Conservation (phyloP, 2,329 filamentous ascomycete species). For the Colletotrichum sansevieriae region DNA sequence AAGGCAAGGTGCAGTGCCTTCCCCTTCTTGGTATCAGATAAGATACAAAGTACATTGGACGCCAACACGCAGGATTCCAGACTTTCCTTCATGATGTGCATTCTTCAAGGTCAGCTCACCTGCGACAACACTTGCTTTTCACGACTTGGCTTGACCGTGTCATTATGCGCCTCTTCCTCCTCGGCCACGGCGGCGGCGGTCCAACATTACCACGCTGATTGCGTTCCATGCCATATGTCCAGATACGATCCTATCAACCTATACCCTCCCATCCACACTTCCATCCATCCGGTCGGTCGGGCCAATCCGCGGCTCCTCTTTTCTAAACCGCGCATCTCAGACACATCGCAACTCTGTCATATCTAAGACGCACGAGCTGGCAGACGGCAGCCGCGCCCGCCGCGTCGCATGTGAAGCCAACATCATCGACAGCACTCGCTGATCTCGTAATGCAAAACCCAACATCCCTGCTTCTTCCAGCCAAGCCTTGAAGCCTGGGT, state of each 20-base stretch:
- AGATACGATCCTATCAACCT: background rate
- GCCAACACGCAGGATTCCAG: slow-evolving; percentile 1
- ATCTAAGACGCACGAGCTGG: slow-evolving; percentile 19
- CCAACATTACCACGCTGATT: background rate
- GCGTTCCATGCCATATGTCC: slow-evolving; percentile 35
- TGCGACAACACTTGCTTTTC: slow-evolving; percentile 19
- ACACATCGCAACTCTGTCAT: slow-evolving; percentile 21
- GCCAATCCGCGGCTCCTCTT: slow-evolving; percentile 20
- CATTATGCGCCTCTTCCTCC: slow-evolving; percentile 21
- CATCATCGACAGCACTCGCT: slow-evolving; percentile 7
- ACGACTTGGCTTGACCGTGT: background rate
- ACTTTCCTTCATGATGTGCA: slow-evolving; percentile 3
- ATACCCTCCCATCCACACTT: slow-evolving; percentile 16
- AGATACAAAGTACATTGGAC: background rate
- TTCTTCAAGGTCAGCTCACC: slow-evolving; percentile 33
- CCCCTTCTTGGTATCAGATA: background rate
- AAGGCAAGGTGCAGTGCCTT: too few relatives aligned
- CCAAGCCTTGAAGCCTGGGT: slow-evolving; percentile 37
- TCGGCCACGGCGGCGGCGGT: slow-evolving; percentile 1
- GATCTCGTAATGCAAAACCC: slow-evolving; percentile 32
- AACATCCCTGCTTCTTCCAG: slow-evolving; percentile 25
- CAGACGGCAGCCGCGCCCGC: slow-evolving; percentile 19
- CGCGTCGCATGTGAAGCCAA: slow-evolving; percentile 33
- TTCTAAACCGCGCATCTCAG: slow-evolving; percentile 8
- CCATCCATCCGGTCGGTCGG: slow-evolving; percentile 35